These are phyloP conservation scores for Warburgia ugandensis DNA, from an alignment of 164 flowering plant genomes.

Conservation along the genomic window DNA sequence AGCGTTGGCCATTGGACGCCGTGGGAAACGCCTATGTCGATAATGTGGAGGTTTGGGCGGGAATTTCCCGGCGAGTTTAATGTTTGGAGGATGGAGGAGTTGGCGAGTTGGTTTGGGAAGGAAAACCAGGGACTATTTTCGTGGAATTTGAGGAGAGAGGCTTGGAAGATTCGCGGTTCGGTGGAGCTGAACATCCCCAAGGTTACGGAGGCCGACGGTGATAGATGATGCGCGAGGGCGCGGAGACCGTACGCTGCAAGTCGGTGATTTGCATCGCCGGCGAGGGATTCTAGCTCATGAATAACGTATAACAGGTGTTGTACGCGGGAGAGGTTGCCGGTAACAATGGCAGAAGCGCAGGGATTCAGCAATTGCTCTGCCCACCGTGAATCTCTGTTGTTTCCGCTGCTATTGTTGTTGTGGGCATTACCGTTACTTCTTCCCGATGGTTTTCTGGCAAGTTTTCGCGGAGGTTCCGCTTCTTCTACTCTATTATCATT, in stretches of 20 bases:
- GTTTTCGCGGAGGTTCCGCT: constrained; percentile 20
- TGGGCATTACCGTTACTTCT: constrained; percentile 22
- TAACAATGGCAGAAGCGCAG: constrained; percentile 55
- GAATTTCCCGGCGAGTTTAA: constrained; percentile 17
- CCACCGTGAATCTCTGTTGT: constrained; percentile 60
- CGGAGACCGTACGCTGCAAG: constrained; percentile 57
- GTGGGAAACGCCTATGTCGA: constrained; percentile 81
- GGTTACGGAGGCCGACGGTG: constrained; percentile 15
- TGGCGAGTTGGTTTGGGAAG: constrained; percentile 57
- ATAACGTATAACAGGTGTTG: constrained; percentile 69
- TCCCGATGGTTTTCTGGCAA: constrained; percentile 16
- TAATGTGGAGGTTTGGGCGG: constrained; percentile 37
- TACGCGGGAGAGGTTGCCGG: constrained; percentile 40
- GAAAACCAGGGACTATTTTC: constrained; percentile 80
- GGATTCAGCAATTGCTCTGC: constrained; percentile 79
- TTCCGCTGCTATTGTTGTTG: constrained; percentile 19
- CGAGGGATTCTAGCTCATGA: constrained; percentile 51
- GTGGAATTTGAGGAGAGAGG: constrained; percentile 46
- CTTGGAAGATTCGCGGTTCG: constrained; percentile 46
- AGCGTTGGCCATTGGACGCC: constrained; percentile 86
- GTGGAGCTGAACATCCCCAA: constrained; percentile 37
- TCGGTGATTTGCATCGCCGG: constrained; percentile 71
- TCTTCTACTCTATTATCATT: neutral
- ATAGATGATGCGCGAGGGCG: constrained; percentile 41
- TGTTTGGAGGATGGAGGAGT: constrained; percentile 57